Evolutionary conservation across 805 yeast species (phyloP).

Genomic region (Metschnikowia baotianmanensis): DNA sequence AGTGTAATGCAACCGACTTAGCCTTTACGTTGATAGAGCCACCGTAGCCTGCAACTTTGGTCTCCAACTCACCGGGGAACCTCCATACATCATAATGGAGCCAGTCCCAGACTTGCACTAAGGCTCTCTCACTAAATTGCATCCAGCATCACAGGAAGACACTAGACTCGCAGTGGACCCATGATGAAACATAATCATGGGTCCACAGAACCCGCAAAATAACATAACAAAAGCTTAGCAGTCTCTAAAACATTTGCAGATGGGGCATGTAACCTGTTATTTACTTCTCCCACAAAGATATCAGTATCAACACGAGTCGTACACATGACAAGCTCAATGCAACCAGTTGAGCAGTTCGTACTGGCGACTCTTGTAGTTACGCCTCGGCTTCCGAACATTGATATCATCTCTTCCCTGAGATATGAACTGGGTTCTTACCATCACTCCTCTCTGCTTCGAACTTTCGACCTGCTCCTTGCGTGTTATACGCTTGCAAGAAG

Average conservation of each 20-base stretch:
- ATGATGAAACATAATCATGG: neutral
- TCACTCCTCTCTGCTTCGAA: too few relatives aligned
- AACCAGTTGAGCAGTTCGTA: too few relatives aligned
- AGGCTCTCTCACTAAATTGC: slow-evolving; percentile 2
- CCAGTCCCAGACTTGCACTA: slow-evolving; percentile 3
- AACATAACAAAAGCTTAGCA: neutral
- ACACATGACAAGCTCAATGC: too few relatives aligned
- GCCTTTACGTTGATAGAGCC: neutral
- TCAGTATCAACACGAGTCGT: too few relatives aligned
- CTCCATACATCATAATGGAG: slow-evolving; percentile 1
- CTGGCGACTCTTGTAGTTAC: too few relatives aligned
- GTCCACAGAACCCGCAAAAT: neutral
- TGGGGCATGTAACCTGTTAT: too few relatives aligned
- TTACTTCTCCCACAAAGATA: too few relatives aligned
- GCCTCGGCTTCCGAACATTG: too few relatives aligned
- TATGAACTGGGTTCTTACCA: too few relatives aligned
- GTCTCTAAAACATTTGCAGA: neutral
- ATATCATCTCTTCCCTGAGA: too few relatives aligned
- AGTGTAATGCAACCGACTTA: neutral
- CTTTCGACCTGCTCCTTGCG: too few relatives aligned
- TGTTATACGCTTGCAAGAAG: too few relatives aligned
- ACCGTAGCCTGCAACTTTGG: slow-evolving; percentile 2
- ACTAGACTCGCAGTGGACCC: neutral
- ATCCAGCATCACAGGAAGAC: slow-evolving; percentile 2
- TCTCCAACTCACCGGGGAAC: slow-evolving; percentile 3